phyloP scores from a whole-genome alignment of 225 moss, liverwort and hornwort genomes.

The Ulota crispa region DNA sequence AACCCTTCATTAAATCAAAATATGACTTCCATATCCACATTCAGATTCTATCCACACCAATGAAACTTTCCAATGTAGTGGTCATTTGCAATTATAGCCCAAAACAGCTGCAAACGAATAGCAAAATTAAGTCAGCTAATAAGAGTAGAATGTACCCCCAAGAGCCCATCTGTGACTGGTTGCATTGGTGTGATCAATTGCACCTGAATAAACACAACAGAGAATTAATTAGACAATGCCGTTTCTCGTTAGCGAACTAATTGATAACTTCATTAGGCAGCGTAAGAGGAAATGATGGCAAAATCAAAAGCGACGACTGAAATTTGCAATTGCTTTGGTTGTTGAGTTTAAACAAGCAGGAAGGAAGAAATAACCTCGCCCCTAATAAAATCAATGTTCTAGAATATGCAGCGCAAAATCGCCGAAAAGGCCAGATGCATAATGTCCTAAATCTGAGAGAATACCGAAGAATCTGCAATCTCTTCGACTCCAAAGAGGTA shows the following conservation, averaged over 20 bases:
- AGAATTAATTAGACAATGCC: not conserved
- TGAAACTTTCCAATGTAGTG: not conserved
- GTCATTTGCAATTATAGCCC: not conserved
- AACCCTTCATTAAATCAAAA: not conserved
- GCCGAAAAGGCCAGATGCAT: not conserved
- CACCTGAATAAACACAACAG: slow-evolving; percentile 32
- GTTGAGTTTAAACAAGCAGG: not conserved
- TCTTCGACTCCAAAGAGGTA: no score
- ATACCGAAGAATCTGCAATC: no score
- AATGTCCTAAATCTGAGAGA: not conserved
- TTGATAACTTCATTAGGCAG: not conserved
- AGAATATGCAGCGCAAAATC: not conserved
- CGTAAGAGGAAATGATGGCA: not conserved
- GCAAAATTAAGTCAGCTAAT: not conserved
- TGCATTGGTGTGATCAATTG: slow-evolving; percentile 82
- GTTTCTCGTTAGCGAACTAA: not conserved
- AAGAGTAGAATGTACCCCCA: slow-evolving; percentile 39
- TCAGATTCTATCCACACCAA: not conserved
- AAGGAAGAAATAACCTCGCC: not conserved
- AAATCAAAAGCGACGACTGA: not conserved
- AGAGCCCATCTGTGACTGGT: slow-evolving; percentile 85
- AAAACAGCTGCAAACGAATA: slow-evolving; percentile 8
- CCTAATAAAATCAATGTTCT: not conserved
- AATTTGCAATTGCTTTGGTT: not conserved
- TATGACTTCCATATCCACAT: not conserved